phyloP scores from a whole-genome alignment of 805 yeast genomes.

The Suhomyces emberorum region DNA sequence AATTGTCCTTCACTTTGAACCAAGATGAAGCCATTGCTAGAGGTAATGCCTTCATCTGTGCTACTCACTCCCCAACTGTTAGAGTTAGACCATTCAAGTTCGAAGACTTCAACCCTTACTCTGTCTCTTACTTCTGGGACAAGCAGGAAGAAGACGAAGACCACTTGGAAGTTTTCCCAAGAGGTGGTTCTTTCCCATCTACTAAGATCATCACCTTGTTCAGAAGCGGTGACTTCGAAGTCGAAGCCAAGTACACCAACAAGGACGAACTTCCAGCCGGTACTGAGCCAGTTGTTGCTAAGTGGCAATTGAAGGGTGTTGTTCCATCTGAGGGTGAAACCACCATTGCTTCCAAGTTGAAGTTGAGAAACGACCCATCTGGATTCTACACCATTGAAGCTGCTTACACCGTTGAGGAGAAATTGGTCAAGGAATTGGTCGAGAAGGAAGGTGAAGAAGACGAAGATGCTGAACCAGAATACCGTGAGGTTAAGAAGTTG shows the following conservation, averaged over 20 bases:
- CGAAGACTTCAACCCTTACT: conserved; percentile 88
- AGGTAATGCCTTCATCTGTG: conserved; percentile 99
- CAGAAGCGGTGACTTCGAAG: conserved; percentile 84
- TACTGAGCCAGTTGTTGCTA: conserved; percentile 63
- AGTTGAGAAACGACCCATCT: conserved; percentile 95
- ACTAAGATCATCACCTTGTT: conserved; percentile 92
- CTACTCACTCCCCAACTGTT: conserved; percentile 97
- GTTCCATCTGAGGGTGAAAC: conserved; percentile 72
- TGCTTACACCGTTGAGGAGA: conserved; percentile 93
- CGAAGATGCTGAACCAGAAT: conserved; percentile 77
- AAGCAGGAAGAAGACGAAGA: conserved; percentile 87
- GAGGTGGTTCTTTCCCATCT: conserved; percentile 88
- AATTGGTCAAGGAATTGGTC: conserved; percentile 81
- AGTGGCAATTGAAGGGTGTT: conserved; percentile 87
- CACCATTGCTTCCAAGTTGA: conserved; percentile 80
- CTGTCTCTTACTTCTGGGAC: conserved; percentile 95
- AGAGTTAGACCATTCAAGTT: conserved; percentile 99
- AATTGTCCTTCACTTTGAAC: conserved; percentile 88
- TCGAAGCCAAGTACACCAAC: conserved; percentile 83
- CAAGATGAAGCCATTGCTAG: conserved; percentile 99
- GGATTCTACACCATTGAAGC: conserved; percentile 92
- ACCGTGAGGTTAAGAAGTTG: conserved; percentile 85
- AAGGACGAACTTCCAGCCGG: conserved; percentile 70
- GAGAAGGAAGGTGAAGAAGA: conserved; percentile 53
- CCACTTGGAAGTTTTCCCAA: conserved; percentile 95